Evolutionary conservation across 2,329 filamentous ascomycete genomes (phyloP).

Genomic region (Sclerotinia borealis): DNA sequence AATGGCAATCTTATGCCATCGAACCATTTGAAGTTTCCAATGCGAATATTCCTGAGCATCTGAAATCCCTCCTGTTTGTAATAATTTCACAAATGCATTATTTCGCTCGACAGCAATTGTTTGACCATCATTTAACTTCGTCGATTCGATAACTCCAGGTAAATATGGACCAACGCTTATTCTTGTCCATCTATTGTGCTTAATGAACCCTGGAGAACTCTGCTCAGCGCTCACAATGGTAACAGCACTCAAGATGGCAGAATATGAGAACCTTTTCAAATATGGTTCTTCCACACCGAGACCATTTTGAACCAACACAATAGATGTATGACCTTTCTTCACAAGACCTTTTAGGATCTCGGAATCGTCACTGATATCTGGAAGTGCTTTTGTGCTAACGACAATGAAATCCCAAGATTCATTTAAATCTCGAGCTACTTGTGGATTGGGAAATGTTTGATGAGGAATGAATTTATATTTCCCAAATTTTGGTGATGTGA

Average conservation of each 20-base stretch:
- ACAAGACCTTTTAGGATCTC: slow-evolving; percentile 27
- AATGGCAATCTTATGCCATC: slow-evolving; percentile 74
- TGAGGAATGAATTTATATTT: slow-evolving; percentile 58
- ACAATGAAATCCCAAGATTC: slow-evolving; percentile 38
- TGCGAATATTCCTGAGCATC: slow-evolving; percentile 61
- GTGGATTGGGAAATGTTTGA: slow-evolving; percentile 56
- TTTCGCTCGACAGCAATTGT: slow-evolving; percentile 29
- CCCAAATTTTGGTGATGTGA: slow-evolving; percentile 62
- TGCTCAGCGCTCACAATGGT: slow-evolving; percentile 66
- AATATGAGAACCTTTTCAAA: slow-evolving; percentile 51
- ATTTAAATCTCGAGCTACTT: slow-evolving; percentile 31
- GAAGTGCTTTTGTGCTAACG: slow-evolving; percentile 31
- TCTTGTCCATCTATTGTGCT: slow-evolving; percentile 68
- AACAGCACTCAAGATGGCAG: slow-evolving; percentile 60
- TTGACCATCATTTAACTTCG: neutral
- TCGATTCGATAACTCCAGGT: slow-evolving; percentile 38
- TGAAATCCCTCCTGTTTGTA: slow-evolving; percentile 48
- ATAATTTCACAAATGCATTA: slow-evolving; percentile 42
- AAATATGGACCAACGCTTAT: slow-evolving; percentile 64
- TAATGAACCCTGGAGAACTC: slow-evolving; percentile 53
- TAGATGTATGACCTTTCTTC: slow-evolving; percentile 21
- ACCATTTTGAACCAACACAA: slow-evolving; percentile 32
- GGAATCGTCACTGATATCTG: slow-evolving; percentile 30
- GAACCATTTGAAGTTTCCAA: slow-evolving; percentile 60
- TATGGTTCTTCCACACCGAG: slow-evolving; percentile 47